A percentile compares a stretch with the other conserved stretches of the same genome.
Evolutionary conservation across 768 basidiomycete genomes (phyloP).

Genomic region (Boletus reticulatus): DNA sequence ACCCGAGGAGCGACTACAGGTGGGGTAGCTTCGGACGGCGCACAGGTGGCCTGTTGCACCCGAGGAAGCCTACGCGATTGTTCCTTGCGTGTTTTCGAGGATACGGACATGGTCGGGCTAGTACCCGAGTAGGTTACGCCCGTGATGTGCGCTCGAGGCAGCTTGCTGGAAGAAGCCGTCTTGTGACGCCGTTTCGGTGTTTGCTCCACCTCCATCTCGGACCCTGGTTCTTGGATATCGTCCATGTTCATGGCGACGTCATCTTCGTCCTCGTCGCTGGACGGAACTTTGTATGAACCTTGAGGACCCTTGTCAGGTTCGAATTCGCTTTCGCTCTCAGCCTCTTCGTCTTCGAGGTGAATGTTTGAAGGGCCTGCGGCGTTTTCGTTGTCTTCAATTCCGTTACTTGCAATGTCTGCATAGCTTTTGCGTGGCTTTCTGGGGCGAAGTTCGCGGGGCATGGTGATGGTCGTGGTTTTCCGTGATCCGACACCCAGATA

Average conservation of each 20-base stretch:
- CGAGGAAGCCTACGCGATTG: conserved; percentile 21
- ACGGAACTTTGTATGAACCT: conserved; percentile 30
- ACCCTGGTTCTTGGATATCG: conserved; percentile 9
- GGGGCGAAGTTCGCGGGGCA: conserved; percentile 57
- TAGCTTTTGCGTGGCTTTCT: conserved; percentile 55
- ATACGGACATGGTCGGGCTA: neutral
- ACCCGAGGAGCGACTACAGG: conserved; percentile 10
- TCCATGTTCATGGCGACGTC: conserved; percentile 23
- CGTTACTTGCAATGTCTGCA: conserved; percentile 35
- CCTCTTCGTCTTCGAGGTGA: conserved; percentile 15
- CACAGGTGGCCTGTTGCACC: conserved; percentile 3
- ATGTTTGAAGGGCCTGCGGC: conserved; percentile 42
- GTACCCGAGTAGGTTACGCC: neutral
- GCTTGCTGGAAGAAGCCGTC: conserved; percentile 5
- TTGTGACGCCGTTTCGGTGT: conserved; percentile 10
- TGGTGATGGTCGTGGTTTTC: conserved; percentile 19
- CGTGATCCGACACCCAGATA: neutral
- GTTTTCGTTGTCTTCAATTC: conserved; percentile 27
- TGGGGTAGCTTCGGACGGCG: conserved; percentile 6
- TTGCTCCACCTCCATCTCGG: conserved; percentile 13
- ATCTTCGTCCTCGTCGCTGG: conserved; percentile 31
- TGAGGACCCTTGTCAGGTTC: conserved; percentile 38
- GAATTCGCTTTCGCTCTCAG: conserved; percentile 56
- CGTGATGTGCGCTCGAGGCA: neutral
- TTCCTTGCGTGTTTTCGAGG: conserved; percentile 14